Evolutionary conservation across 305 asterid genomes (phyloP).

Genomic region (Solanum hybrid): DNA sequence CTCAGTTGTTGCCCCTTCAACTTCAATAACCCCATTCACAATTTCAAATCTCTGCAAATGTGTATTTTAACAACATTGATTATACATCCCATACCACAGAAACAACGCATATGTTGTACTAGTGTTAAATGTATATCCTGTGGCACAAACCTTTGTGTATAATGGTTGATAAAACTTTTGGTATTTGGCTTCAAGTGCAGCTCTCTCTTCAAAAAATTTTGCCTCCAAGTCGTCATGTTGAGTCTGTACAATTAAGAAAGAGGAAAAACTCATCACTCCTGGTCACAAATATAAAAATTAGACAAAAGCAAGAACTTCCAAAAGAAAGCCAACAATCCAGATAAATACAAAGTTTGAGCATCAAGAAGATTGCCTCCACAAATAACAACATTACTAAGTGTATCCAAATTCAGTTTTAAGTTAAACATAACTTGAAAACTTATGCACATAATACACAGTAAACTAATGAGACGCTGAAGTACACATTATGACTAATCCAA

Average conservation of each 20-base stretch:
- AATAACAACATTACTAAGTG: background rate
- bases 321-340: background rate
- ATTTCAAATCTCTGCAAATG: constrained; percentile 50
- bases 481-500: background rate
- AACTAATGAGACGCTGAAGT: background rate
- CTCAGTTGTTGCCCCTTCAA: constrained; percentile 27
- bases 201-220: constrained; percentile 72
- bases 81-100: background rate
- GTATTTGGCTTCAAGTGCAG: constrained; percentile 80
- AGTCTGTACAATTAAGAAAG: constrained; percentile 28
- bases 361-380: background rate
- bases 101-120: background rate
- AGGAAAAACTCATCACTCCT: background rate
- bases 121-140: background rate
- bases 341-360: background rate
- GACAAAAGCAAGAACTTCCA: background rate
- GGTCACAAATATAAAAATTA: background rate
- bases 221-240: constrained; percentile 68
- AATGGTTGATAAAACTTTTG: constrained; percentile 73
- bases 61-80: background rate
- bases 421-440: background rate
- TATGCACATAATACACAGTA: background rate
- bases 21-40: constrained; percentile 53
- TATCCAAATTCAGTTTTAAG: background rate
- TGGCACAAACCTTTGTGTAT: constrained; percentile 41